Percentiles rank a stretch among this genome's conserved stretches.
phyloP scores from a whole-genome alignment of 2,329 filamentous ascomycete species.

The Thelonectria blattea region DNA sequence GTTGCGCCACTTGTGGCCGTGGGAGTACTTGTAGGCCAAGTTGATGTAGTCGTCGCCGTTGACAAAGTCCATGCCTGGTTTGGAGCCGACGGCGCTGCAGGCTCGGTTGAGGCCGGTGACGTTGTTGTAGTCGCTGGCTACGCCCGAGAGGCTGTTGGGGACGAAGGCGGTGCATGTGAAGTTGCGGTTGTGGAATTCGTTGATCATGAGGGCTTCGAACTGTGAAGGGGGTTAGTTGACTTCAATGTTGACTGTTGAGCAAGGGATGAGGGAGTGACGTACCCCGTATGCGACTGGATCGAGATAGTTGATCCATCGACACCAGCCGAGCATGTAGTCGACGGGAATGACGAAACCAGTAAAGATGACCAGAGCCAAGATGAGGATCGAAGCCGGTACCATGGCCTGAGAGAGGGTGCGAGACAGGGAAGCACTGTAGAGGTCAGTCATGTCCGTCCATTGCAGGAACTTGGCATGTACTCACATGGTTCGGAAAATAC shows the following conservation, averaged over 20 bases:
- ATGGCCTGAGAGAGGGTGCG: constrained; percentile 59
- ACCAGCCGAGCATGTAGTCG: constrained; percentile 66
- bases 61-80: constrained; percentile 51
- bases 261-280: not conserved
- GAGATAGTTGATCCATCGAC: constrained; percentile 71
- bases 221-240: too few relatives aligned
- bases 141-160: constrained; percentile 34
- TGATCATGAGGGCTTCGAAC: constrained; percentile 70
- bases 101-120: constrained; percentile 42
- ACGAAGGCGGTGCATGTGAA: constrained; percentile 36
- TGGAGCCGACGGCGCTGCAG: constrained; percentile 56
- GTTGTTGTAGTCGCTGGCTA: constrained; percentile 41
- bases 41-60: constrained; percentile 55
- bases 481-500: constrained; percentile 58
- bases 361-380: constrained; percentile 43
- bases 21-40: constrained; percentile 53
- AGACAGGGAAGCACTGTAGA: constrained; percentile 48
- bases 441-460: not conserved
- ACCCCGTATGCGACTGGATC: constrained; percentile 67
- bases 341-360: constrained; percentile 57
- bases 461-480: not conserved
- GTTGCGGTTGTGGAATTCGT: constrained; percentile 61
- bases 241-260: too few relatives aligned
- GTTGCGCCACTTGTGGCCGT: constrained; percentile 61
- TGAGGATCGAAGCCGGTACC: constrained; percentile 49